Evolutionary conservation across 179 eudicot species (phyloP), one percentile per base, ranked within the genome.

Genomic region (Silene noctiflora): DNA sequence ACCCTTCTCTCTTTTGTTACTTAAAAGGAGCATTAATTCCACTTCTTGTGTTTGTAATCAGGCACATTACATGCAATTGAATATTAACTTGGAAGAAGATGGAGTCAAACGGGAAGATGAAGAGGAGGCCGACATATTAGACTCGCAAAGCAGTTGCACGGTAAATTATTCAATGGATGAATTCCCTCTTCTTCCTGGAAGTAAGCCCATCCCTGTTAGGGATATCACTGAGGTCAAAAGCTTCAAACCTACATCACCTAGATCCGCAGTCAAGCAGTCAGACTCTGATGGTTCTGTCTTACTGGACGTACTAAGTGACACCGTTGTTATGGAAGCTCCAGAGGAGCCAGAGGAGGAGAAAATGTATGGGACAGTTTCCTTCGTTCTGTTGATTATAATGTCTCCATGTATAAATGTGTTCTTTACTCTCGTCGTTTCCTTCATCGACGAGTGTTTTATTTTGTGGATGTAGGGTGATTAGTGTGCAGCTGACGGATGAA

Each of bases 171-270:
- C 82, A 14, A 75, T 73, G 22, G 83, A 80, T 55, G 87, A 83
- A 46, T 87, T 87, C 70, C 89, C 89, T 53, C 79, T 79, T 76
- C 84, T 81, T 61, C 85, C 85, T 16, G 82, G 80, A 39, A 22
- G 74, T 62, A 79, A 85, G 72, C 78, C 87, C 10, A 63, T 79
- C 14, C 77, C 82, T 11, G 39, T 75, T 9, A 80, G 44, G 25
- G 87, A 80, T 65, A 72, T 69, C 66, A n/a, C 71, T 16, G 86
- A 80, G 63, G 66, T 76, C 19, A 82, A 73, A 25, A 77, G 75
- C 74, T 35, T 75, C 58, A 77, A 70, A 65, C 71, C 53, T n/a
- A 56, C 82, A 1, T 82, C 86, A 4, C 75, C 79, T 4, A 61
- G n/a, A 69, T 75, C 81, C 20, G 39, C 59, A 12, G 64, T 59